Base-by-base conservation (phyloP, 306 rosid species). In the Trifolium dubium region DNA sequence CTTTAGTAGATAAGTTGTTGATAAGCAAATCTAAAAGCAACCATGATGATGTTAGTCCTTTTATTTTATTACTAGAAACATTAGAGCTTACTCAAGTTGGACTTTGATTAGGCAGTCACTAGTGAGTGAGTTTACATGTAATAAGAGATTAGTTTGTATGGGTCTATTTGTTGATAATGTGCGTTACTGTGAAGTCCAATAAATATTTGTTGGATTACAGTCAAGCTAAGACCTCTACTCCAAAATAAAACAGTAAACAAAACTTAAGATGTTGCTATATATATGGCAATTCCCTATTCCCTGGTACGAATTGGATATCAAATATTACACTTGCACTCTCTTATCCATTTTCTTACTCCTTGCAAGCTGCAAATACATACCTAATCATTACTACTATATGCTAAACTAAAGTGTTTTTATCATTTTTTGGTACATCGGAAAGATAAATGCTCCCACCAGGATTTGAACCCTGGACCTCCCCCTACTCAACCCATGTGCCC, bases 141-240 rank as follows among this genome's bases (percentile, higher is more conserved):
- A 37, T 2, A 15, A 15, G 13, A 39, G 32, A 10, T 39, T 37
- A 64, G 37, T 23, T 64, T 37, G 10, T 39, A 35, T 35, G 47
- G 68, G 47, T 34, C 66, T 35, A 61, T 61, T 60, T 61, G 44
- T 61, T 35, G 66, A 61, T 14, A 61, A 32, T 61, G 66, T 13
- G 44, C 44, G 10, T 61, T 35, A 61, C 15, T 10, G 37, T 10
- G 64, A 30, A 2, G 65, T 6, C 11, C 41, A 59, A 13, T 30
- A 11, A 13, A 12, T 30, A 12, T 30, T 59, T 6, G 3, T 31
- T 59, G 18, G 65, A 35, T 35, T 30, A 59, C 40, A 30, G 40
- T 59, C 65, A 30, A 30, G 65, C 65, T 30, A 31, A 59, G 17
- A 30, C 19, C 56, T 23, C 23, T 23, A 23, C 40, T 37, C 1